Base-by-base conservation (phyloP, 257 asterid genomes). In the Solanum okadae region DNA sequence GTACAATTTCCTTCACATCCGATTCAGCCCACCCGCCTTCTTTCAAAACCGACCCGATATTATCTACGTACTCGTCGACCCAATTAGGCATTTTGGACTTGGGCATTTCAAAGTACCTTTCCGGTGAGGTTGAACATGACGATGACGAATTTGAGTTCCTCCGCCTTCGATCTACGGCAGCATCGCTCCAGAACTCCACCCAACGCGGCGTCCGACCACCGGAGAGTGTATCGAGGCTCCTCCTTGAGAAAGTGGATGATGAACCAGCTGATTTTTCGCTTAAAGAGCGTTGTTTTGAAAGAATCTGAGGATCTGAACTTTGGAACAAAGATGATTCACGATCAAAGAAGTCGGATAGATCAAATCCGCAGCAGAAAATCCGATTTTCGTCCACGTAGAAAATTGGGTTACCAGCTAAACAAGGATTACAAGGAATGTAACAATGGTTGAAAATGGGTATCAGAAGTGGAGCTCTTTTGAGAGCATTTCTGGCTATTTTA, bases 131-230 rank as follows among this genome's bases (percentile, higher is more conserved):
- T 0, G 99, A 93, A 0, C 95, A 92, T 1, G 98, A 94, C 0
- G 98, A 90, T 2, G 98, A 94, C n/a, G 98, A 94, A 76, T 94
- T 93, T 3, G 95, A 96, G 88, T 85, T 94, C 89, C 97, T 89
- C 52, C 95, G 93, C 31, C 96, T 96, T 40, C 97, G 96, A 86
- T 94, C 98, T 88, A 92, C 92, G 10, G 98, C 98, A 22, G 99
- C 98, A 29, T 97, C 99, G 88, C 98, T 96, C 99, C 99, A 97
- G 93, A 97, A 97, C 92, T 97, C 99, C 92, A 97, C 98, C 99
- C 99, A 97, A 33, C 99, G 93, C 89, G 98, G 96, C 72, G 93
- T 86, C 85, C 92, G 89, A 20, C 94, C 91, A 1, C 92, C 94
- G 46, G 87, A 89, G 4, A 85, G 37, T 34, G 94, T 44, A 71